Evolutionary conservation across 331 rosid genomes (phyloP).

Genomic region (Cydonia oblonga): DNA sequence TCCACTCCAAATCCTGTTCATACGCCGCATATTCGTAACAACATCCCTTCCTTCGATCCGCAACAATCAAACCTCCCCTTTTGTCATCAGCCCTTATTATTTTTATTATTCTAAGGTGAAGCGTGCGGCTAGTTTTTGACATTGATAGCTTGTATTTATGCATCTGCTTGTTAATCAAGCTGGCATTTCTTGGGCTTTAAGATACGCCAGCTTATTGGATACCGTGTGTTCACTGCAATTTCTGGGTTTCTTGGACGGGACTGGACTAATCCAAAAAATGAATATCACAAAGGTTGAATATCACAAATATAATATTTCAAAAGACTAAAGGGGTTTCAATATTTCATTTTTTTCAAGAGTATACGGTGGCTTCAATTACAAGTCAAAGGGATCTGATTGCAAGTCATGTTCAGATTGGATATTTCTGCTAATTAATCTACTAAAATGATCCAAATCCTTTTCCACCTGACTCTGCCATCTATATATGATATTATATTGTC

Average conservation of each 20-base stretch:
- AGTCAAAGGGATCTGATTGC: background rate
- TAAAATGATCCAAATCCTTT: background rate
- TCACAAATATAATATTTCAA: too few species aligned
- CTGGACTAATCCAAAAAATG: background rate
- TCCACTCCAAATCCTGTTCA: background rate
- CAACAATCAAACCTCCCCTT: background rate
- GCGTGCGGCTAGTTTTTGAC: conserved; percentile 8
- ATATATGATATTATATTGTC: background rate
- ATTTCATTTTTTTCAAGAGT: too few species aligned
- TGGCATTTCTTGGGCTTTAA: background rate
- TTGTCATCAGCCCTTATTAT: background rate
- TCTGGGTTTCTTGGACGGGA: background rate
- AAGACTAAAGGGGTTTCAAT: too few species aligned
- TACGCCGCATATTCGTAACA: background rate
- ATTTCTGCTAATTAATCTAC: background rate
- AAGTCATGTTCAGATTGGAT: too few species aligned
- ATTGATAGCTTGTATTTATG: background rate
- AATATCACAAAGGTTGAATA: background rate
- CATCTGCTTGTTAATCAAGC: background rate
- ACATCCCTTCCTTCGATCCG: too few species aligned
- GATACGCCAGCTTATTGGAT: conserved; percentile 2
- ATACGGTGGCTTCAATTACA: too few species aligned
- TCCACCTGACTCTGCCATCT: background rate
- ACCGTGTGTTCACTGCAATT: background rate
- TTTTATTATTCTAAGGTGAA: background rate